Evolutionary conservation across 371 early-diverging fungal species (phyloP).

Genomic region (Chytridium lagenaria): DNA sequence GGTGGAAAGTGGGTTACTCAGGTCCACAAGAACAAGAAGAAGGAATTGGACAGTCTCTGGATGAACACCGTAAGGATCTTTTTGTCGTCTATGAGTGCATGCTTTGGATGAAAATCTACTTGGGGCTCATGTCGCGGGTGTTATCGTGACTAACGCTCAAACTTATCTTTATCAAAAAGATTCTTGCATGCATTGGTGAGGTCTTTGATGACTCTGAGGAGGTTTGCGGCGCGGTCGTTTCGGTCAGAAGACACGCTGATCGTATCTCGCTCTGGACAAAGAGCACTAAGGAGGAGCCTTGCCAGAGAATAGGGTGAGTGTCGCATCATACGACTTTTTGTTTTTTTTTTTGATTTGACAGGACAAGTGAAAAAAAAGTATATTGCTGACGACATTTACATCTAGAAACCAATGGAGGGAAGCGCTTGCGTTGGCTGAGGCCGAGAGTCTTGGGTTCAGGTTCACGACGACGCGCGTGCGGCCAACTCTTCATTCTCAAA

Average conservation of each 20-base stretch:
- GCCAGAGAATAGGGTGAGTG: constrained; percentile 70
- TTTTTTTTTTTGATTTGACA: too few species aligned
- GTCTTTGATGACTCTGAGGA: constrained; percentile 79
- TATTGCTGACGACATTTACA: too few species aligned
- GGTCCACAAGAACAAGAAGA: constrained; percentile 73
- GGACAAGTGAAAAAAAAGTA: too few species aligned
- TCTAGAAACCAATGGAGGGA: constrained; percentile 64
- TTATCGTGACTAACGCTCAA: too few species aligned
- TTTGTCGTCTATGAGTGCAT: too few species aligned
- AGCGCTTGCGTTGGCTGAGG: constrained; percentile 59
- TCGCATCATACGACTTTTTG: neutral
- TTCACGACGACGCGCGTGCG: constrained; percentile 46
- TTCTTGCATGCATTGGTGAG: constrained; percentile 93
- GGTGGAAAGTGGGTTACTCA: constrained; percentile 97
- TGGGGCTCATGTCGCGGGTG: too few species aligned
- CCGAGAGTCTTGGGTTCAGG: constrained; percentile 48
- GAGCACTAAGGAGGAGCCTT: constrained; percentile 70
- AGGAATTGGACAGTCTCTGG: constrained; percentile 85
- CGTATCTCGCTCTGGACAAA: constrained; percentile 92
- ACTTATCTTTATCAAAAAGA: too few species aligned
- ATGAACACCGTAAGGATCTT: constrained; percentile 83
- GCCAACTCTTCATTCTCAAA: constrained; percentile 48
- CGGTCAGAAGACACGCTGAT: constrained; percentile 81
- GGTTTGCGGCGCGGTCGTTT: constrained; percentile 91
- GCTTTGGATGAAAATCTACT: too few species aligned